Percentiles rank a stretch among this genome's conserved stretches.
These are phyloP conservation scores for Metschnikowia proteae DNA, from an alignment of 805 yeast genomes.

Conservation along the genomic window DNA sequence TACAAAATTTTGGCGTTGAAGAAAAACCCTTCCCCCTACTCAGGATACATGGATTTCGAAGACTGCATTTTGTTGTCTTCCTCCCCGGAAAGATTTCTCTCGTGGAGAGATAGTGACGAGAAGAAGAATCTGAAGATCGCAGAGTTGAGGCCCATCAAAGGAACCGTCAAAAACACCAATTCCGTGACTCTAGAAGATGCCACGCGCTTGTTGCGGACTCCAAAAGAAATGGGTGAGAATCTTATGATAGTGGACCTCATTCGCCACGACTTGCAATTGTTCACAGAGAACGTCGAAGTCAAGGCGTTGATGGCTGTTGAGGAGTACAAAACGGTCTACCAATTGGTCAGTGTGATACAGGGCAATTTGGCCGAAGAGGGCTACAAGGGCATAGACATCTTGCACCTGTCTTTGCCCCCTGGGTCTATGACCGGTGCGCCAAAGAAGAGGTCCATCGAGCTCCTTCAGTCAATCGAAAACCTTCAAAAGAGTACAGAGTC, in stretches of 20 bases:
- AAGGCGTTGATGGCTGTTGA: constrained; percentile 85
- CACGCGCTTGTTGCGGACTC: constrained; percentile 61
- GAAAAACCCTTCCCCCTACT: constrained; percentile 89
- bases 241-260: constrained; percentile 95
- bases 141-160: constrained; percentile 92
- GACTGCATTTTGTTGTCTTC: constrained; percentile 71
- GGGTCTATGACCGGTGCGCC: constrained; percentile 99
- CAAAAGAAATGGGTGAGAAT: constrained; percentile 94
- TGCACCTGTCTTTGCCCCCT: constrained; percentile 82
- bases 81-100: constrained; percentile 90
- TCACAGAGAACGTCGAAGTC: constrained; percentile 64
- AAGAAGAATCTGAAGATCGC: constrained; percentile 38
- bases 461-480: constrained; percentile 59
- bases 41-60: constrained; percentile 70
- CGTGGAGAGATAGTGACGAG: constrained; percentile 54
- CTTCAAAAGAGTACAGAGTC: constrained; percentile 31
- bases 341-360: constrained; percentile 82
- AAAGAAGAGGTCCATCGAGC: constrained; percentile 83
- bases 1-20: constrained; percentile 62
- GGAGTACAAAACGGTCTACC: constrained; percentile 87
- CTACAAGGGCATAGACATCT: constrained; percentile 72
- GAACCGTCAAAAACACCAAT: constrained; percentile 74
- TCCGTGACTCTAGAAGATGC: constrained; percentile 58
- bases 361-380: constrained; percentile 46
- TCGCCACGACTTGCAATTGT: constrained; percentile 79